Conservation (phyloP, 805 yeast species). For the Spathaspora girioi region DNA sequence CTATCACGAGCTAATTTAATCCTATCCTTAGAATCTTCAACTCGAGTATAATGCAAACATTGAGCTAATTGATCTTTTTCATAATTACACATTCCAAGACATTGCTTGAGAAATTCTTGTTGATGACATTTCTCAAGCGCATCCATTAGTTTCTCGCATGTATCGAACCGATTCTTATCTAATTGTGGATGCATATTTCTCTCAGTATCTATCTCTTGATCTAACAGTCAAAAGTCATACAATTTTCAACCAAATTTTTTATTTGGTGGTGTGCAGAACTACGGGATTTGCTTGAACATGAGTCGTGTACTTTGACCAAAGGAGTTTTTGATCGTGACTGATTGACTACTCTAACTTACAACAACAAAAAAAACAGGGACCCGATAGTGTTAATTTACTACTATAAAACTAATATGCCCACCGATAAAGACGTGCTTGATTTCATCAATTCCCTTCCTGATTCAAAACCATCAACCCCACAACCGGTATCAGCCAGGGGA, state of each 20-base stretch:
- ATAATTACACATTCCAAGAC: conserved; percentile 80
- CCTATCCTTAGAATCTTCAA: conserved; percentile 55
- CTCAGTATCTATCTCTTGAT: too few species aligned
- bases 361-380: neutral
- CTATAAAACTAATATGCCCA: neutral
- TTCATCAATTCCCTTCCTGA: conserved; percentile 80
- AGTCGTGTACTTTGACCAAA: neutral
- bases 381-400: neutral
- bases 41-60: conserved; percentile 78
- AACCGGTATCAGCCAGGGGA: conserved; percentile 16
- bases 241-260: neutral
- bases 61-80: conserved; percentile 73
- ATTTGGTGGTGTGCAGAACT: neutral
- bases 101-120: conserved; percentile 60
- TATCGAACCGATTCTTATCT: conserved; percentile 39
- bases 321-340: neutral
- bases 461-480: conserved; percentile 31
- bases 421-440: conserved; percentile 67
- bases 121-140: conserved; percentile 89
- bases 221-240: neutral
- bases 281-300: neutral
- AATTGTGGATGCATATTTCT: conserved; percentile 42
- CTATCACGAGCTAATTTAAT: conserved; percentile 52
- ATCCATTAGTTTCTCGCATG: conserved; percentile 77
- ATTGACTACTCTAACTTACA: neutral